phyloP scores from a whole-genome alignment of 2,329 filamentous ascomycete genomes.

The Nothophaeocryptopus gaeumannii region DNA sequence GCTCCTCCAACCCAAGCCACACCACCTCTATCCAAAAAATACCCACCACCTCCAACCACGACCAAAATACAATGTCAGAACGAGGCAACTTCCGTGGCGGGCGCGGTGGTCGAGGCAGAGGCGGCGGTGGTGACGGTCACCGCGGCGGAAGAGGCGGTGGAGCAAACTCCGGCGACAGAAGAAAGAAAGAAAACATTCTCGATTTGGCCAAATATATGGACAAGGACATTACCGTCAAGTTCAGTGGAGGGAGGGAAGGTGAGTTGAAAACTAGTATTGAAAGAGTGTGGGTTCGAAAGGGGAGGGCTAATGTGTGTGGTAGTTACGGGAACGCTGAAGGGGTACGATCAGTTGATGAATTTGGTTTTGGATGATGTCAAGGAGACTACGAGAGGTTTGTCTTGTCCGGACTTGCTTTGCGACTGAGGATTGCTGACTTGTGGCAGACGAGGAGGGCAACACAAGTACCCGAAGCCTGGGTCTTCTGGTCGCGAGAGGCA shows the following conservation, averaged over 20 bases:
- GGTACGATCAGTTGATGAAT: slow-evolving; percentile 97
- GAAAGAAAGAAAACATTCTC: slow-evolving; percentile 98
- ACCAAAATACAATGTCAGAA: slow-evolving; percentile 49
- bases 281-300: not conserved
- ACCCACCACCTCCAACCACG: slow-evolving; percentile 4
- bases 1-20: too few species aligned
- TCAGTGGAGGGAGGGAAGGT: slow-evolving; percentile 93
- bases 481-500: slow-evolving; percentile 85
- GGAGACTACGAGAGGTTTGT: slow-evolving; percentile 79
- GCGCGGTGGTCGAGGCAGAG: slow-evolving; percentile 41
- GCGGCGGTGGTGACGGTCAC: slow-evolving; percentile 37
- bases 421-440: slow-evolving; percentile 7
- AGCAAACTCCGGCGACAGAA: slow-evolving; percentile 41
- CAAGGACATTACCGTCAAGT: slow-evolving; percentile 92
- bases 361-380: slow-evolving; percentile 92
- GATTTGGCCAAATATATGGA: slow-evolving; percentile 96
- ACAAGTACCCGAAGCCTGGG: slow-evolving; percentile 76
- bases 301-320: slow-evolving; percentile 10
- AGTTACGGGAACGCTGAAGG: slow-evolving; percentile 89
- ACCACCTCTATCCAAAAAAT: too few species aligned
- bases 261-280: slow-evolving; percentile 5
- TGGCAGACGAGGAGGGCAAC: slow-evolving; percentile 85
- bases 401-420: not conserved
- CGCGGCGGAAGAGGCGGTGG: slow-evolving; percentile 36
- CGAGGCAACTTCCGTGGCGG: slow-evolving; percentile 53